Conservation (phyloP, 2,329 filamentous ascomycete species). For the Colletotrichum spinosum region DNA sequence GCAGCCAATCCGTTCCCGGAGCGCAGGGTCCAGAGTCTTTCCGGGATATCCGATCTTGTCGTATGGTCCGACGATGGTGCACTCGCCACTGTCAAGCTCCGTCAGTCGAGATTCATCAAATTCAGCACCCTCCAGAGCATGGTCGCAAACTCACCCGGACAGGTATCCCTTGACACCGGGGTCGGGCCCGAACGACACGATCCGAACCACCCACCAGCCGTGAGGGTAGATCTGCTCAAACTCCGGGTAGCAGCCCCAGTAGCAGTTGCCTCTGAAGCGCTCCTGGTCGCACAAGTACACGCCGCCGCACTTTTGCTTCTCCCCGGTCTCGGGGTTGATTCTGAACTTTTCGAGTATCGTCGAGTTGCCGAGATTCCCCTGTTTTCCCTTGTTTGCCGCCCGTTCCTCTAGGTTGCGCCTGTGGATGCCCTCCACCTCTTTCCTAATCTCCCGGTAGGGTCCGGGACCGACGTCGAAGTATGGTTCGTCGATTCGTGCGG, state of each 20-base stretch:
- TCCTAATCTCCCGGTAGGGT: no score
- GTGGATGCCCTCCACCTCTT: no score
- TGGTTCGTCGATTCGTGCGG: no score
- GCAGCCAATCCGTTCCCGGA: not conserved
- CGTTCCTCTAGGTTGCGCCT: no score
- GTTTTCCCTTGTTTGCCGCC: not conserved
- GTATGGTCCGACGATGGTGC: not conserved
- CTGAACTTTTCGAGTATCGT: not conserved
- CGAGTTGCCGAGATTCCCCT: not conserved
- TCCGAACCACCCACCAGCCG: not conserved
- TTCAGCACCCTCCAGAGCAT: no score
- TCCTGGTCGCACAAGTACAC: not conserved
- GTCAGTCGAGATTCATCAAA: not conserved
- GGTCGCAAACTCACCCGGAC: not conserved
- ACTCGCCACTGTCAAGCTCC: not conserved
- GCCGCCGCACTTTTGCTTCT: not conserved
- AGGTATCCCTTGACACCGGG: constrained; percentile 1
- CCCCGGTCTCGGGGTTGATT: not conserved
- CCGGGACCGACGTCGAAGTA: no score
- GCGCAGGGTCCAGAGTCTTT: not conserved
- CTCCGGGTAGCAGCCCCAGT: constrained; percentile 5
- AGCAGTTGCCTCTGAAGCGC: constrained; percentile 2
- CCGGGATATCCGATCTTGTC: constrained; percentile 4
- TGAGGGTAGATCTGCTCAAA: constrained; percentile 4
- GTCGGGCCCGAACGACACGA: constrained; percentile 3